Percentiles rank a stretch among this genome's conserved stretches.
Conservation (phyloP, 805 yeast species). For the Blastobotrys robertii region DNA sequence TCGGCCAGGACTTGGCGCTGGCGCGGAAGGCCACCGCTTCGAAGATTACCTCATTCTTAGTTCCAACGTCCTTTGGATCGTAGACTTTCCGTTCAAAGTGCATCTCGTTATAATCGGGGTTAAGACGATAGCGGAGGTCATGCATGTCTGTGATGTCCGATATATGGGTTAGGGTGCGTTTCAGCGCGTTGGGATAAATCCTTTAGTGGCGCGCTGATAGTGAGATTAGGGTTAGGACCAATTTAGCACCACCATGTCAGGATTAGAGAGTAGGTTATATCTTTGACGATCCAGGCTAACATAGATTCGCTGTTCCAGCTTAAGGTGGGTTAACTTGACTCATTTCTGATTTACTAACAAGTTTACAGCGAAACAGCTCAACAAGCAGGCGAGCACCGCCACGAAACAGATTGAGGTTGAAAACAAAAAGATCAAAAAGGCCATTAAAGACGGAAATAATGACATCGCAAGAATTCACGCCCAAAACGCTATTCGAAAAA, state of each 20-base stretch:
- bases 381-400: conserved; percentile 81
- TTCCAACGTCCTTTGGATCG: too few species aligned
- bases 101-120: too few species aligned
- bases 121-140: too few species aligned
- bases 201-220: neutral
- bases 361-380: conserved; percentile 90
- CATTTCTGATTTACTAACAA: conserved; percentile 15
- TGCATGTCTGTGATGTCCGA: too few species aligned
- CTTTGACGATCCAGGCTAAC: conserved; percentile 5
- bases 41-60: too few species aligned
- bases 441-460: conserved; percentile 71
- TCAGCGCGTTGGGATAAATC: too few species aligned
- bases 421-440: conserved; percentile 79
- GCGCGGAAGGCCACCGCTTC: too few species aligned
- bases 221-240: neutral
- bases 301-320: conserved; percentile 56
- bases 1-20: too few species aligned
- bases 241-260: conserved; percentile 27
- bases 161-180: too few species aligned
- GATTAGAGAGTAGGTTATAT: conserved; percentile 33
- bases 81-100: too few species aligned
- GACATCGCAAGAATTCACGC: conserved; percentile 94
- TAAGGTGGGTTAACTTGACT: conserved; percentile 30
- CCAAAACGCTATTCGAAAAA: conserved; percentile 88
- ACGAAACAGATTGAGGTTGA: conserved; percentile 84